These are phyloP conservation scores for Arthromyces matolae DNA, from an alignment of 768 basidiomycete species.

Conservation along the genomic window DNA sequence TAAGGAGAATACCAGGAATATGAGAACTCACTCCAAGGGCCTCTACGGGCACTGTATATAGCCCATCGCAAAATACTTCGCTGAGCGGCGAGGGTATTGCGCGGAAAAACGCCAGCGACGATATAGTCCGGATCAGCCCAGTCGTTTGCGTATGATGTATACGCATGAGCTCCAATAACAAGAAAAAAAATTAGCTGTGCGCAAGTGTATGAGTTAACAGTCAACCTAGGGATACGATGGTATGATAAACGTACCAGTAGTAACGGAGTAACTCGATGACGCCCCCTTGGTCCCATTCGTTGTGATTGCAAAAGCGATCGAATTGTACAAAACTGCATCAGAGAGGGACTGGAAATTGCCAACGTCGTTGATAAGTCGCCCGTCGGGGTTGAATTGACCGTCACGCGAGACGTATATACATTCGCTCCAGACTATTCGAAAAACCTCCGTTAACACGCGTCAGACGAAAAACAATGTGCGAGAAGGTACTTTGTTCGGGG, in stretches of 20 bases:
- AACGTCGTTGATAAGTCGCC: conserved; percentile 50
- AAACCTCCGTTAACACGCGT: background rate
- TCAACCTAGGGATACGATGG: no score
- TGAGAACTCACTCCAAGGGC: conserved; percentile 50
- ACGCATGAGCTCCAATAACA: conserved; percentile 17
- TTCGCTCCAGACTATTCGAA: conserved; percentile 48
- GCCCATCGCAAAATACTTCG: conserved; percentile 47
- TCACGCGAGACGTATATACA: conserved; percentile 57
- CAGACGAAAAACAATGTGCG: background rate
- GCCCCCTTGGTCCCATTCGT: no score
- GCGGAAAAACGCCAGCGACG: conserved; percentile 36
- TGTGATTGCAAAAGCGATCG: conserved; percentile 50
- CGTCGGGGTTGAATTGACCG: conserved; percentile 65
- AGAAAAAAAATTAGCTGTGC: no score
- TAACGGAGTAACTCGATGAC: conserved; percentile 39
- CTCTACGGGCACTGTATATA: conserved; percentile 33
- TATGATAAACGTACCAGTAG: conserved; percentile 30
- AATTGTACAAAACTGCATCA: conserved; percentile 60
- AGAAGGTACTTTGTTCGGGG: conserved; percentile 43
- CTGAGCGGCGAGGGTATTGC: conserved; percentile 43
- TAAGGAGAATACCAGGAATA: background rate
- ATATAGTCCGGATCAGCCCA: conserved; percentile 53
- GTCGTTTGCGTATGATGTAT: conserved; percentile 48
- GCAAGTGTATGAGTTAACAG: no score
- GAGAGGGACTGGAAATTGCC: conserved; percentile 52